phyloP scores from a whole-genome alignment of 495 filamentous ascomycete species.

The Viridothelium virens region DNA sequence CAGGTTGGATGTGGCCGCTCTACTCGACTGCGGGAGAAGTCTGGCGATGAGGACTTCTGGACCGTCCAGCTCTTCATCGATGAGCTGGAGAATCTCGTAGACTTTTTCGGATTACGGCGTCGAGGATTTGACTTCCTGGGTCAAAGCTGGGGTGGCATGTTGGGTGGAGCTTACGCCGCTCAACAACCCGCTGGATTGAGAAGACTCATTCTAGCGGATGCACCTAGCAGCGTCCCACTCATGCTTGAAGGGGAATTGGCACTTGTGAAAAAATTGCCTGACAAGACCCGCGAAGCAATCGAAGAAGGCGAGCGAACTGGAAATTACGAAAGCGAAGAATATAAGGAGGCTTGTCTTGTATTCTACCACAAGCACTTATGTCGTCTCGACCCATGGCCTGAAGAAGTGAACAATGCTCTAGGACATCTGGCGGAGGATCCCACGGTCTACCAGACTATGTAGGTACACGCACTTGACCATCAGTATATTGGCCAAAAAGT shows the following conservation, averaged over 20 bases:
- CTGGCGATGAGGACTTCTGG: slow-evolving; percentile 42
- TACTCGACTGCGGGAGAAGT: slow-evolving; percentile 41
- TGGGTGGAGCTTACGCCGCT: slow-evolving; percentile 37
- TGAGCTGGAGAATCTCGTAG: slow-evolving; percentile 45
- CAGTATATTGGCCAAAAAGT: background rate
- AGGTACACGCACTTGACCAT: slow-evolving; percentile 41
- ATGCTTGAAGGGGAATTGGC: slow-evolving; percentile 28
- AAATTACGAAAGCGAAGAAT: slow-evolving; percentile 40
- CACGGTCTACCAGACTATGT: slow-evolving; percentile 44
- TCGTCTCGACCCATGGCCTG: slow-evolving; percentile 35
- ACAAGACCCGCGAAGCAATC: slow-evolving; percentile 38
- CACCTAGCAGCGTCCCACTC: slow-evolving; percentile 34
- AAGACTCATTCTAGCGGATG: slow-evolving; percentile 39
- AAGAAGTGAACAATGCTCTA: slow-evolving; percentile 29
- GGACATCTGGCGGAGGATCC: slow-evolving; percentile 37
- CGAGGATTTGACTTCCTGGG: slow-evolving; percentile 40
- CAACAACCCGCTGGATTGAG: slow-evolving; percentile 35
- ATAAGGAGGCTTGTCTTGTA: slow-evolving; percentile 38
- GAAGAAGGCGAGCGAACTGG: slow-evolving; percentile 34
- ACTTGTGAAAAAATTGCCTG: slow-evolving; percentile 36
- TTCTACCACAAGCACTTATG: slow-evolving; percentile 42
- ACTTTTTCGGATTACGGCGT: slow-evolving; percentile 33
- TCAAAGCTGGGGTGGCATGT: slow-evolving; percentile 48
- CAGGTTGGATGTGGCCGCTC: slow-evolving; percentile 45
- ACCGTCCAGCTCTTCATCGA: slow-evolving; percentile 39